These are phyloP conservation scores for Nothomitra cinnamomea DNA, from an alignment of 2,329 filamentous ascomycete species.

Conservation along the genomic window DNA sequence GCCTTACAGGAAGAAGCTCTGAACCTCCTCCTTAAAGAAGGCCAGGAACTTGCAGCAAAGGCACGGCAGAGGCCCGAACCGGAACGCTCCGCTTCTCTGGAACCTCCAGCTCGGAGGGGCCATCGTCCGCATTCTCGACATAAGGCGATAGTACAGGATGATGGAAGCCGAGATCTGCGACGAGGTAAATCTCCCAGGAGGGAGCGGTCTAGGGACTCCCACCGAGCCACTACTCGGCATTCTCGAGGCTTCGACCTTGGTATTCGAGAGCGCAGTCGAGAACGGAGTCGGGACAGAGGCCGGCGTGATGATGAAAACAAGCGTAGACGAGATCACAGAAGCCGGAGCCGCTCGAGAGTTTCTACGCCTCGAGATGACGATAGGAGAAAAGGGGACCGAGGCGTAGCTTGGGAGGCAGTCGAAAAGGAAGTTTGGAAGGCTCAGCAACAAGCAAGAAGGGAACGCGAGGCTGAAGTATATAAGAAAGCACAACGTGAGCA, in stretches of 20 bases:
- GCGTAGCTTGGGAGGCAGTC: not conserved
- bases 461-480: conserved; percentile 9
- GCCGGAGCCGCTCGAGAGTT: not conserved
- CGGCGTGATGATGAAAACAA: too few species aligned
- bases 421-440: conserved; percentile 10
- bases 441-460: conserved; percentile 9
- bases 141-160: not conserved
- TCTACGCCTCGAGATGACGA: not conserved
- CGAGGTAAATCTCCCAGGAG: conserved; percentile 17
- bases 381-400: not conserved
- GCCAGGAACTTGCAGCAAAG: conserved; percentile 35
- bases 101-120: conserved; percentile 26
- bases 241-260: conserved; percentile 11
- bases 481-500: conserved; percentile 5
- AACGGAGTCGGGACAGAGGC: conserved; percentile 6
- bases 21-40: conserved; percentile 35
- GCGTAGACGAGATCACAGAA: conserved; percentile 4
- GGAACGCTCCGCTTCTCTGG: conserved; percentile 25
- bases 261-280: conserved; percentile 16
- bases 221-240: not conserved
- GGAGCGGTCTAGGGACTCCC: conserved; percentile 14
- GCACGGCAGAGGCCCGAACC: conserved; percentile 31
- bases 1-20: conserved; percentile 37
- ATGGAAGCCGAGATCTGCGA: conserved; percentile 21
- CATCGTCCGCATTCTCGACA: conserved; percentile 9